Evolutionary conservation across 2,329 filamentous ascomycete species (phyloP).

Genomic region (Fusarium albosuccineum): DNA sequence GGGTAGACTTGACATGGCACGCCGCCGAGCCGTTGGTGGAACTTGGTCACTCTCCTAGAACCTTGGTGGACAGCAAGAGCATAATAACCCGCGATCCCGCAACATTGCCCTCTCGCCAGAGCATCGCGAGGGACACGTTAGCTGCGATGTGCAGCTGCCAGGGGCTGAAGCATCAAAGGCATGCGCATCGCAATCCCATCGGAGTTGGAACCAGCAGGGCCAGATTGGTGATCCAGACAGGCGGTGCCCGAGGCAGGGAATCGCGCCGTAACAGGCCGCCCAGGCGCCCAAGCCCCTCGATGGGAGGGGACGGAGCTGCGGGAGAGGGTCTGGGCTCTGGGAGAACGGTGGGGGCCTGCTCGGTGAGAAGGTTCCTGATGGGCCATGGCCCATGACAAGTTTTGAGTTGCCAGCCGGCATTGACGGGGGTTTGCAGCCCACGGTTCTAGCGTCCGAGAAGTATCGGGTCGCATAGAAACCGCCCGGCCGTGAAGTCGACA

Average conservation of each 20-base stretch:
- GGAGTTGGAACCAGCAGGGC: slow-evolving; percentile 24
- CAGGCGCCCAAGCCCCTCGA: not conserved
- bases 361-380: slow-evolving; percentile 11
- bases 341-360: slow-evolving; percentile 15
- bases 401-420: slow-evolving; percentile 7
- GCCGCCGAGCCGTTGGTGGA: slow-evolving; percentile 26
- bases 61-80: not conserved
- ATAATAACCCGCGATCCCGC: slow-evolving; percentile 16
- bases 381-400: slow-evolving; percentile 30
- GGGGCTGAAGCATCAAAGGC: slow-evolving; percentile 23
- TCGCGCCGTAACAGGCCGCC: slow-evolving; percentile 27
- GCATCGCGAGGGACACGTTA: slow-evolving; percentile 25
- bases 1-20: slow-evolving; percentile 12
- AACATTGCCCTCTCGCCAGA: slow-evolving; percentile 18
- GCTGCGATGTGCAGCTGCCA: slow-evolving; percentile 28
- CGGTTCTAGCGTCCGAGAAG: slow-evolving; percentile 34
- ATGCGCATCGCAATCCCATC: slow-evolving; percentile 34
- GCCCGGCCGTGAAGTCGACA: slow-evolving; percentile 14
- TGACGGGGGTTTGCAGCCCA: not conserved
- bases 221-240: slow-evolving; percentile 39
- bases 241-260: slow-evolving; percentile 35
- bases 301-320: slow-evolving; percentile 12
- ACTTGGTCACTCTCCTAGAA: slow-evolving; percentile 13
- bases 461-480: slow-evolving; percentile 14
- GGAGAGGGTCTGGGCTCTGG: slow-evolving; percentile 21